A percentile compares a stretch with the other conserved stretches of the same genome.
Conservation (phyloP, 768 basidiomycete species). For the Leccinum rimulosum region DNA sequence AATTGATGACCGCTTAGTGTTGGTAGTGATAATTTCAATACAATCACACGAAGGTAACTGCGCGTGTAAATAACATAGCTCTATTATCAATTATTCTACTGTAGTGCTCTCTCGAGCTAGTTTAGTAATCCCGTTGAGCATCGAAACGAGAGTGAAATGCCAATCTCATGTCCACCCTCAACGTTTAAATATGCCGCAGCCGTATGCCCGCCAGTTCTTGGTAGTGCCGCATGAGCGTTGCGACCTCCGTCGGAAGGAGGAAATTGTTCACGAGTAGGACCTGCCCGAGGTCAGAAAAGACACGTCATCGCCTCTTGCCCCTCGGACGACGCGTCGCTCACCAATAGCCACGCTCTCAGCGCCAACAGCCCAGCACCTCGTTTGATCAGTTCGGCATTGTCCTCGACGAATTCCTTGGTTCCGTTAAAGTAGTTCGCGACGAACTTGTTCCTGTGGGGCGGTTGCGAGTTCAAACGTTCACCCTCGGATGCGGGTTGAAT, state of each 20-base stretch:
- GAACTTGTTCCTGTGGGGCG: slow-evolving; percentile 45
- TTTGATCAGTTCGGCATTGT: slow-evolving; percentile 67
- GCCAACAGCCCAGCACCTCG: slow-evolving; percentile 67
- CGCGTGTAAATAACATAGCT: no score
- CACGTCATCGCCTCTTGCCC: not conserved
- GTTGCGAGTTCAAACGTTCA: not conserved
- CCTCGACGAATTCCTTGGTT: slow-evolving; percentile 50
- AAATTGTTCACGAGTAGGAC: slow-evolving; percentile 54
- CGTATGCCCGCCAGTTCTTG: slow-evolving; percentile 48
- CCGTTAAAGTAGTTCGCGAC: slow-evolving; percentile 55
- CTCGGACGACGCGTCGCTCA: slow-evolving; percentile 28
- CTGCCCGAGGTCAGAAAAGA: slow-evolving; percentile 31
- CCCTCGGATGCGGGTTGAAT: not conserved
- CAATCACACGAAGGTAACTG: no score
- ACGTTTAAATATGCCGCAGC: slow-evolving; percentile 27
- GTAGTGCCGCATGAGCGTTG: slow-evolving; percentile 51
- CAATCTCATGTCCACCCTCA: not conserved
- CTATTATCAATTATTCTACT: not conserved
- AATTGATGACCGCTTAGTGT: no score
- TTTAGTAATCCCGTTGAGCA: not conserved
- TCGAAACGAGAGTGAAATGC: not conserved
- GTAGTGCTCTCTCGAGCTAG: not conserved
- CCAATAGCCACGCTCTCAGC: slow-evolving; percentile 59
- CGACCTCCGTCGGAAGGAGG: slow-evolving; percentile 49
- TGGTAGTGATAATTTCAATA: no score